A percentile compares a stretch with the other conserved stretches of the same genome.
These are phyloP conservation scores for Ascochyta lentis DNA, from an alignment of 2,329 filamentous ascomycete genomes.

Conservation along the genomic window DNA sequence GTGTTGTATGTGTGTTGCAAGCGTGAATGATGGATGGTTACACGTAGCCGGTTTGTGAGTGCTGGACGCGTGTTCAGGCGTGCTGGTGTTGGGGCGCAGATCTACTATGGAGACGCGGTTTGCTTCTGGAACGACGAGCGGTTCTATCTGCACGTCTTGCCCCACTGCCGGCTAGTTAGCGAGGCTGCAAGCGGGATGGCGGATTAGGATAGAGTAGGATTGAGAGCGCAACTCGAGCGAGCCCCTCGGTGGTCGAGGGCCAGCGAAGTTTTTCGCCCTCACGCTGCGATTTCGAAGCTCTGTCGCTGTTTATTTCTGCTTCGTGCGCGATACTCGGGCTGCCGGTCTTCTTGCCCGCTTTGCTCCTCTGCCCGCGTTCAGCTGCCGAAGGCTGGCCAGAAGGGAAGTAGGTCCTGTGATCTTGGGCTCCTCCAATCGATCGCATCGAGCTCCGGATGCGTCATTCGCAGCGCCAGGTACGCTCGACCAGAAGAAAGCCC, in stretches of 20 bases:
- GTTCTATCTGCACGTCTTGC: not conserved
- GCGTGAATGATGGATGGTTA: no score
- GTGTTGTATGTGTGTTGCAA: no score
- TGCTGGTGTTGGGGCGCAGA: not conserved
- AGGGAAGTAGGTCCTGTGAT: constrained; percentile 23
- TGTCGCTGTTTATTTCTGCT: not conserved
- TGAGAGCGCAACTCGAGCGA: constrained; percentile 14
- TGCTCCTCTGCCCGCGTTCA: not conserved
- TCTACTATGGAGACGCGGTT: constrained; percentile 4
- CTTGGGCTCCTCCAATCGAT: constrained; percentile 25
- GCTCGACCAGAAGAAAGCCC: constrained; percentile 8
- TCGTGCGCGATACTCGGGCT: not conserved
- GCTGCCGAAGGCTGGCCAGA: no score
- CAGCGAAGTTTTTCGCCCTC: constrained; percentile 4
- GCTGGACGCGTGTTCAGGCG: not conserved
- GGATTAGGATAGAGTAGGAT: not conserved
- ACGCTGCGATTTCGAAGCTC: not conserved
- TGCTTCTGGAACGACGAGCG: constrained; percentile 13
- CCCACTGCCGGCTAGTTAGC: constrained; percentile 5
- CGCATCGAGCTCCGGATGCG: constrained; percentile 38
- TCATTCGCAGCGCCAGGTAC: constrained; percentile 38
- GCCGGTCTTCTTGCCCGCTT: not conserved
- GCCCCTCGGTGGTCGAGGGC: constrained; percentile 10
- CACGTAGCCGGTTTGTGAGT: not conserved
- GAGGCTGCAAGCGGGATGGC: constrained; percentile 16